Conservation (phyloP, 805 yeast species). For the Ogataea trehalophila region DNA sequence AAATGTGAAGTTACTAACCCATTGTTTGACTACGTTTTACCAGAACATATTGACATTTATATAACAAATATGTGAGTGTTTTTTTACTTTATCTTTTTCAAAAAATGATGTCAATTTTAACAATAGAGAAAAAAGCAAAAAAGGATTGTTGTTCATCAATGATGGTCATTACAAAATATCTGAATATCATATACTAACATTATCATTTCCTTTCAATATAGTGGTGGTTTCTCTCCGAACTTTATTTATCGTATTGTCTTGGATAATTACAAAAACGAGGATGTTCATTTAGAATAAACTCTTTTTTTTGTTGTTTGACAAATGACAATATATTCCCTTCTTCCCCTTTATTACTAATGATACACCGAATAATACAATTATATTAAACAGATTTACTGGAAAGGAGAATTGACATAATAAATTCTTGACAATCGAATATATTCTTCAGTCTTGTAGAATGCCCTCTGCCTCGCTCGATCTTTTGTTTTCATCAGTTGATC, state of each 20-base stretch:
- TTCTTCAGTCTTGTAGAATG: constrained; percentile 13
- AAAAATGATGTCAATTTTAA: too few species aligned
- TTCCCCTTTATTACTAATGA: too few species aligned
- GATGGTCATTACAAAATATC: too few species aligned
- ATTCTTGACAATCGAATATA: constrained; percentile 2
- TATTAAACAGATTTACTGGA: neutral
- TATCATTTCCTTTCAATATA: constrained; percentile 6
- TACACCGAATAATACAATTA: neutral
- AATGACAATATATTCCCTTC: too few species aligned
- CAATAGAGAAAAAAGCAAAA: too few species aligned
- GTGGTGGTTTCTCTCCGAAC: constrained; percentile 93
- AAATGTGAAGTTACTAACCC: constrained; percentile 83
- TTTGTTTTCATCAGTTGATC: constrained; percentile 31
- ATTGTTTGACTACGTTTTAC: constrained; percentile 83
- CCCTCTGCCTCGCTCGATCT: constrained; percentile 68
- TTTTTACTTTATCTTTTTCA: neutral
- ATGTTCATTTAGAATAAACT: constrained; percentile 48
- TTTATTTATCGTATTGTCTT: constrained; percentile 92
- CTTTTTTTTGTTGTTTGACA: too few species aligned
- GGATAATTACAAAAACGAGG: constrained; percentile 88
- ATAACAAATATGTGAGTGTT: constrained; percentile 70
- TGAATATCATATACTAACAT: neutral
- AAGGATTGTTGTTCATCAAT: too few species aligned
- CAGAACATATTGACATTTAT: constrained; percentile 90
- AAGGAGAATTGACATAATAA: neutral